phyloP scores from a whole-genome alignment of 768 basidiomycete species.

The Cytidiella melzeri region DNA sequence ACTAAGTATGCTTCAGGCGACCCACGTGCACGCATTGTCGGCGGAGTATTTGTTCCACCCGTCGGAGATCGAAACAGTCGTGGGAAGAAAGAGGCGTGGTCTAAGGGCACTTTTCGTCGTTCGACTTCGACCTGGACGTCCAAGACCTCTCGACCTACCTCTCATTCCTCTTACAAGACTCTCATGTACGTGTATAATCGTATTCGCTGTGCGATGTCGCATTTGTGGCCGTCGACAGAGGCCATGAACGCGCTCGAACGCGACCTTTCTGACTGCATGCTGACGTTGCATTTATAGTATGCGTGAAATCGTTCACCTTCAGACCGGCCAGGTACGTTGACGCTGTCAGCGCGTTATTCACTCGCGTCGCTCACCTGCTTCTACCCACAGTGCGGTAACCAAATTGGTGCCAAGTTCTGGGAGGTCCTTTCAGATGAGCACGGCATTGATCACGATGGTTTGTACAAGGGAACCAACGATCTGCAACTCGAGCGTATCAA shows the following conservation, averaged over 20 bases:
- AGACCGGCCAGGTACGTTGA: slow-evolving; percentile 97
- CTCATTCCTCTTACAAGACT: slow-evolving; percentile 17
- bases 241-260: slow-evolving; percentile 17
- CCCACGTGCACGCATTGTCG: too few species aligned
- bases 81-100: slow-evolving; percentile 12
- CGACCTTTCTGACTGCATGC: slow-evolving; percentile 9
- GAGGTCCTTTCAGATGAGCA: slow-evolving; percentile 98
- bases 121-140: slow-evolving; percentile 15
- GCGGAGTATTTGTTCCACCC: too few species aligned
- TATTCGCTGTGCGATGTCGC: slow-evolving; percentile 1
- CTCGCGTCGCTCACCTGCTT: slow-evolving; percentile 5
- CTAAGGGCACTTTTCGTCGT: slow-evolving; percentile 14
- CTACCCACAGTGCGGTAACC: slow-evolving; percentile 85
- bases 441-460: slow-evolving; percentile 89
- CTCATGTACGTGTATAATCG: slow-evolving; percentile 23
- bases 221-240: slow-evolving; percentile 4
- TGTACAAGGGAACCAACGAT: slow-evolving; percentile 90
- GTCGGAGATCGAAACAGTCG: slow-evolving; percentile 13
- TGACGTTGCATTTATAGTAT: slow-evolving; percentile 47
- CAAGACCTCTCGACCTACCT: slow-evolving; percentile 21
- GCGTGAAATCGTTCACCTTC: slow-evolving; percentile 99
- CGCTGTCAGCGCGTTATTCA: slow-evolving; percentile 23
- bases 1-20: too few species aligned
- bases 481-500: slow-evolving; percentile 96
- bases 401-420: slow-evolving; percentile 98